Evolutionary conservation across 352 stramenopile genomes (phyloP), one percentile per base, ranked within the genome.

Genomic region (Phytophthora sansomeana): DNA sequence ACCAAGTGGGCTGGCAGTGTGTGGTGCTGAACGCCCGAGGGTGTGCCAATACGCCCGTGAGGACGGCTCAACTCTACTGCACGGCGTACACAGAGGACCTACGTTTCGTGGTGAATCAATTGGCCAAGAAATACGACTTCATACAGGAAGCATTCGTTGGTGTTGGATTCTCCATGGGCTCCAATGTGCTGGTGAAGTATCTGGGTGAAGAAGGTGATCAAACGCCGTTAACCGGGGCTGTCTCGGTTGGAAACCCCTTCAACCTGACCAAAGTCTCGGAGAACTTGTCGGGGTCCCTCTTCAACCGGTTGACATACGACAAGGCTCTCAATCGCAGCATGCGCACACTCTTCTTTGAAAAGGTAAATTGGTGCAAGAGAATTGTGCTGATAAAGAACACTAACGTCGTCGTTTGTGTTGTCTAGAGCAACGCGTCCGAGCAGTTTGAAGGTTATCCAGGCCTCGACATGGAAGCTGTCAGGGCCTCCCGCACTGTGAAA

Each of bases 131-230:
- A 30, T 87, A 89, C 59, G 62, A 67, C 19, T 90, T 90, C 33
- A 6, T 3, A 21, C 10, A 42, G 5, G 63, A 85, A 61, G 59
- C 75, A 4, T 80, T 89, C 56, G 56, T 93, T 17, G 80, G 52
- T 19, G 69, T 89, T 5, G 85, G 85, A 3, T 93, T 89, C 51
- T 93, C 79, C 10, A 85, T 91, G 70, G 85, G 85, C 9, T 84
- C 81, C 6, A 93, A 93, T 52, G 76, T 91, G 38, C 68, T 93
- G 55, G 78, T 89, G 33, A 93, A 93, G 63, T 93, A 89, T 66
- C 46, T 93, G 4, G 82, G 85, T 2, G 85, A 93, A 62, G 71
- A 90, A 51, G 42, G 63, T 2, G 73, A 83, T 3, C n/a, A 63
- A 13, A 59, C 70, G 0, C 58, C 58, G 5, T 52, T 91, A 6